These are phyloP conservation scores for Halophytophthora polymorphica DNA, from an alignment of 352 stramenopile species.

Conservation along the genomic window DNA sequence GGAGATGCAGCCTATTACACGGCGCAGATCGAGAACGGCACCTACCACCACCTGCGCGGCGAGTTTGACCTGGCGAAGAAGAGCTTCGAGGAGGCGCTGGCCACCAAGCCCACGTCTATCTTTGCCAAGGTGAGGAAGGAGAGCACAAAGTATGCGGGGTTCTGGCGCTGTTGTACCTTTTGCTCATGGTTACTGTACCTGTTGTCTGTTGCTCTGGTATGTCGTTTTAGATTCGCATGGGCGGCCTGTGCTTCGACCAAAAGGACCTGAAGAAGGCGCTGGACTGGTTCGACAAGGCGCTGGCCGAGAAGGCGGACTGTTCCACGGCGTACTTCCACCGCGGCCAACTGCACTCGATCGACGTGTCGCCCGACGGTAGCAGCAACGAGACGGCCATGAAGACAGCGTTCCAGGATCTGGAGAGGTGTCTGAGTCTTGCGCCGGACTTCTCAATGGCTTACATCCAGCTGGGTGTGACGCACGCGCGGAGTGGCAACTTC, in stretches of 20 bases:
- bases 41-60: constrained; percentile 71
- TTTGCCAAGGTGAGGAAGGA: constrained; percentile 44
- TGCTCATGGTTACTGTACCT: background rate
- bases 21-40: constrained; percentile 74
- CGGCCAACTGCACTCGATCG: constrained; percentile 78
- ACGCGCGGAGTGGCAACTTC: constrained; percentile 72
- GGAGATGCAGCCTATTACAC: constrained; percentile 67
- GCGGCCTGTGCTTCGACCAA: constrained; percentile 77
- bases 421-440: constrained; percentile 65
- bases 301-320: constrained; percentile 60
- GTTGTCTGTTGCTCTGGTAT: background rate
- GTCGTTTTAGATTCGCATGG: constrained; percentile 57
- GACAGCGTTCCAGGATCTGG: constrained; percentile 56
- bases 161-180: background rate
- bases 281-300: constrained; percentile 72
- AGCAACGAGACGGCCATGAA: constrained; percentile 54
- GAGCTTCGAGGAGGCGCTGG: constrained; percentile 67
- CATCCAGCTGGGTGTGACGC: constrained; percentile 77
- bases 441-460: constrained; percentile 82
- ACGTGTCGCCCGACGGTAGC: constrained; percentile 49
- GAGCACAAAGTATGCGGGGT: background rate
- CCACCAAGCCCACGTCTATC: constrained; percentile 64
- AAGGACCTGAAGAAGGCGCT: constrained; percentile 74
- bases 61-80: constrained; percentile 63
- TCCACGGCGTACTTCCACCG: constrained; percentile 82